Evolutionary conservation across 768 basidiomycete species (phyloP).

Genomic region (Suillus luteus): DNA sequence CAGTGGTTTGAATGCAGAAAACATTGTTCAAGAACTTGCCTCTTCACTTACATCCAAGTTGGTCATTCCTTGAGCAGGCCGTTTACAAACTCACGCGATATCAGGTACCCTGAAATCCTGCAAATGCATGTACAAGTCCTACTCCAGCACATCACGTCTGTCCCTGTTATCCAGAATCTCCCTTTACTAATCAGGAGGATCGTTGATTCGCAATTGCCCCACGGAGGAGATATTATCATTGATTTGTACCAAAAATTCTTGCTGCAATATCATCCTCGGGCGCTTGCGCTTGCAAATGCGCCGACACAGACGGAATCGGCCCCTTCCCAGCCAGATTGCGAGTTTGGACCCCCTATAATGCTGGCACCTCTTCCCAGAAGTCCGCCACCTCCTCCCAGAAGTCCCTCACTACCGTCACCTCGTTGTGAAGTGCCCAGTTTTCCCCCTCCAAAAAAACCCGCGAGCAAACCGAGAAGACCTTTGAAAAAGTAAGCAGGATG

Average conservation of each 20-base stretch:
- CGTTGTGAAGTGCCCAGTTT: too few relatives aligned
- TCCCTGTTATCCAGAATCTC: constrained; percentile 16
- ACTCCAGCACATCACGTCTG: constrained; percentile 20
- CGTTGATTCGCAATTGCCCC: constrained; percentile 19
- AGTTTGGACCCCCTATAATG: not conserved
- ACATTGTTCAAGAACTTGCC: constrained; percentile 26
- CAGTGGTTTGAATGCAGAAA: constrained; percentile 23
- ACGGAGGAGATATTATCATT: constrained; percentile 27
- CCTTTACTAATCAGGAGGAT: constrained; percentile 19
- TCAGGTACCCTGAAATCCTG: constrained; percentile 19
- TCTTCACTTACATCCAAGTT: constrained; percentile 24
- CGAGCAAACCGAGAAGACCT: too few relatives aligned
- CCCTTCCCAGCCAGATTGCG: not conserved
- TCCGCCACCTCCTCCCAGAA: not conserved
- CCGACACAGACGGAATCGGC: not conserved
- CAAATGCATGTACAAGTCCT: constrained; percentile 29
- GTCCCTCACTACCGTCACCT: too few relatives aligned
- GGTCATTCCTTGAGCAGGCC: not conserved
- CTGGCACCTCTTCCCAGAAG: too few relatives aligned
- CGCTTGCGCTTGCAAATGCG: constrained; percentile 4
- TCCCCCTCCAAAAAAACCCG: too few relatives aligned
- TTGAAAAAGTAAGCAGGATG: too few relatives aligned
- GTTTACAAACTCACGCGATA: not conserved
- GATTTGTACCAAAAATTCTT: constrained; percentile 24
- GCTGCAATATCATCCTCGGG: constrained; percentile 3